Base-by-base conservation (phyloP, 1,284 basidiomycete species). In the Melampsora americana region DNA sequence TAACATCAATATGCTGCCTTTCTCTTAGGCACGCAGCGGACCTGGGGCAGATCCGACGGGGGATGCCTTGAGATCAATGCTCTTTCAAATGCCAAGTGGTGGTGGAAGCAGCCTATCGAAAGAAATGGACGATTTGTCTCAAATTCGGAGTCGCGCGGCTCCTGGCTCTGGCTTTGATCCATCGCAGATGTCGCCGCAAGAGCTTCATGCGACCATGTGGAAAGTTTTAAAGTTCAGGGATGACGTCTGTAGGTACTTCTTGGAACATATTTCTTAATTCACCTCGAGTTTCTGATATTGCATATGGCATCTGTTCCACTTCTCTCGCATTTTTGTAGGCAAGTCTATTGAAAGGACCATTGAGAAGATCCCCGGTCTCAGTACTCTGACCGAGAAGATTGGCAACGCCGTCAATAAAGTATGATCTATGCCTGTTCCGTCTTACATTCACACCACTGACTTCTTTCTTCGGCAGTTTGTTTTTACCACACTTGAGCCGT, bases 301-400 rank as follows among this genome's bases (percentile, higher is more conserved):
- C 20, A 30, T 66, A n/a, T 48, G 53, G 30, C 23, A 46, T 46
- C 39, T 28, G 20, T 23, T 26, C 5, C 11, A 66, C 18, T n/a
- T 32, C 32, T 69, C 28, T 42, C 12, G 35, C n/a, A 14, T 30
- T 32, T 56, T 12, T n/a, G 30, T 16, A 77, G 74, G 74, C 30
- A 95, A 95, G 87, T 90, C 89, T 82, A 92, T 97, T 74, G 89
- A 90, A 81, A 88, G 87, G 79, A 94, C 90, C 0, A 93, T 96
- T 78, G 91, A 90, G 86, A 81, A 87, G 85, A 86, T 91, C 65
- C 86, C 86, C 0, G 86, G 86, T 18, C 83, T 87, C n/a, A 79
- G 77, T 48, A 64, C 89, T 0, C 83, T 95, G 69, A 87, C 94
- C 65, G 92, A 95, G 79, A 94, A 92, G 83, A 85, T 96, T 69